phyloP scores from a whole-genome alignment of 140 eudicot species.

The Flaveria floridana region DNA sequence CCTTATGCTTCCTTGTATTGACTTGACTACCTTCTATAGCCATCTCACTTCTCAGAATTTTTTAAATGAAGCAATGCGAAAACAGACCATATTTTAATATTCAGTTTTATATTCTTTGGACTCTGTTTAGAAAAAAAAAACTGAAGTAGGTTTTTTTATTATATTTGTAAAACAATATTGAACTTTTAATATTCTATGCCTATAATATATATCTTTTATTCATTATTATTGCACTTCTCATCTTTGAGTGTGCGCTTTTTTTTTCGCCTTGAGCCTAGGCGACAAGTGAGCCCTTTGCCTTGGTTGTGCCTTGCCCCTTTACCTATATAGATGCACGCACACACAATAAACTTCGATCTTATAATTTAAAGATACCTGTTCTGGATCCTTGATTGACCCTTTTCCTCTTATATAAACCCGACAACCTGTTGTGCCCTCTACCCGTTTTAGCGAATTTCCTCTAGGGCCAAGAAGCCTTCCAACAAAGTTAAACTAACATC shows the following conservation, averaged over 20 bases:
- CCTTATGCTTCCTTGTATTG: no score
- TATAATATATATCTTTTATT: no score
- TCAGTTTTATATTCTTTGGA: no score
- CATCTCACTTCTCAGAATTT: no score
- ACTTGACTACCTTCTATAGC: no score
- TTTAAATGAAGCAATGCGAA: no score
- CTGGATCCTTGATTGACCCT: slow-evolving; percentile 94
- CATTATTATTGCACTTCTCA: background rate
- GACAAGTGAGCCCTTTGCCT: background rate
- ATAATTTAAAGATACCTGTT: slow-evolving; percentile 47
- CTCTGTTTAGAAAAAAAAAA: no score
- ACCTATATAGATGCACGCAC: background rate
- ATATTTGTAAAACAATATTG: background rate
- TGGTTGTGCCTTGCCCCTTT: background rate
- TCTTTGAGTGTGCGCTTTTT: background rate
- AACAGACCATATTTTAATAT: no score
- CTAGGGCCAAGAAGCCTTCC: slow-evolving; percentile 92
- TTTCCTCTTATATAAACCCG: slow-evolving; percentile 92
- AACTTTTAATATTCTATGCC: no score
- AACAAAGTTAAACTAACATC: slow-evolving; percentile 74
- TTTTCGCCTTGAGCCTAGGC: background rate
- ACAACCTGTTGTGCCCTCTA: slow-evolving; percentile 88
- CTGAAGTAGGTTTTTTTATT: no score
- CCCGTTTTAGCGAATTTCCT: slow-evolving; percentile 89
- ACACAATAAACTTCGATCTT: background rate